A percentile compares a stretch with the other conserved stretches of the same genome.
phyloP scores from a whole-genome alignment of 1,284 basidiomycete genomes.

The Tilletia caries region DNA sequence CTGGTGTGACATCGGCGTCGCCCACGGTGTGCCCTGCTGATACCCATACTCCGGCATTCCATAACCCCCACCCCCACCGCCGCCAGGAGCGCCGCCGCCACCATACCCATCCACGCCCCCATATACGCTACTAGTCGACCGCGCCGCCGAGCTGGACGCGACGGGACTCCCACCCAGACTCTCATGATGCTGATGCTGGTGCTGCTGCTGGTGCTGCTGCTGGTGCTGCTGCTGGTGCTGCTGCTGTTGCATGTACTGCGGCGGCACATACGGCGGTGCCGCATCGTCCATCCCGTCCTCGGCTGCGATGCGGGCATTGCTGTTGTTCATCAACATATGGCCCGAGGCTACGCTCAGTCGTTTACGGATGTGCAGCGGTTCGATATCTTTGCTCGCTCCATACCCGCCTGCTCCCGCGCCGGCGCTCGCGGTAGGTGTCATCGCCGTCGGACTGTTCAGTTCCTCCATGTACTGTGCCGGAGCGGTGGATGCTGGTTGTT shows the following conservation, averaged over 20 bases:
- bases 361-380: constrained; percentile 36
- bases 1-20: background rate
- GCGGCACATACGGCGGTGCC: constrained; percentile 28
- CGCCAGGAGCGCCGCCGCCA: background rate
- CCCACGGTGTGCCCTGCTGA: constrained; percentile 3
- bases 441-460: background rate
- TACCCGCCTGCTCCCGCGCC: background rate
- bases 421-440: background rate
- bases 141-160: background rate
- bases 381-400: constrained; percentile 14
- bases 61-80: background rate
- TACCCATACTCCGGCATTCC: background rate
- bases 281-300: constrained; percentile 22
- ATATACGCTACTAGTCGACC: background rate
- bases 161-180: background rate
- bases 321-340: constrained; percentile 20
- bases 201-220: background rate
- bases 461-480: background rate
- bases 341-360: constrained; percentile 23
- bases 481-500: background rate
- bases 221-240: background rate
- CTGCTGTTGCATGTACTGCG: background rate
- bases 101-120: constrained; percentile 3
- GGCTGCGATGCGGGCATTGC: constrained; percentile 22
- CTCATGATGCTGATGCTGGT: background rate